Percentiles rank a stretch among this genome's conserved stretches.
Conservation (phyloP, 164 flowering plant species). For the Amborella trichopoda region DNA sequence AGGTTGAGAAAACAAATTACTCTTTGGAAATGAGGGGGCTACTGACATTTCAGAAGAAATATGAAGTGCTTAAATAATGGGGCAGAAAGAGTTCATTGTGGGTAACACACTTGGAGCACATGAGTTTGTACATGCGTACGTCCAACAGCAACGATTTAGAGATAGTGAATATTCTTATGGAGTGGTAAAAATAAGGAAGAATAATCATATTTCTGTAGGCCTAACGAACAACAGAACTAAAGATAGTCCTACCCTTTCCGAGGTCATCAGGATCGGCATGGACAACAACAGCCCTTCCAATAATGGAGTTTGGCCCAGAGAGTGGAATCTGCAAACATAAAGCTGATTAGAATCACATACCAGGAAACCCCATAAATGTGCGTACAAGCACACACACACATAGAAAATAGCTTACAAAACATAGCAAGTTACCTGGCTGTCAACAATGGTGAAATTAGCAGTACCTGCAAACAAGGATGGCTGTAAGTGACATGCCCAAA, state of each 20-base stretch:
- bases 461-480: constrained; percentile 55
- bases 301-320: constrained; percentile 64
- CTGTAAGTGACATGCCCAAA: too few species aligned
- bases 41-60: too few species aligned
- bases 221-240: not conserved
- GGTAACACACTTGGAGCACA: too few species aligned
- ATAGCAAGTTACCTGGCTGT: constrained; percentile 42
- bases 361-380: not conserved
- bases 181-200: too few species aligned
- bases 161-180: too few species aligned
- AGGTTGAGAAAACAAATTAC: too few species aligned
- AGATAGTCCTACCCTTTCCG: constrained; percentile 58
- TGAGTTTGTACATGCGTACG: too few species aligned
- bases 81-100: too few species aligned
- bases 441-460: constrained; percentile 47
- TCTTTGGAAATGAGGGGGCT: too few species aligned
- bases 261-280: constrained; percentile 98
- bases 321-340: constrained; percentile 69
- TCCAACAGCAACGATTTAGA: too few species aligned
- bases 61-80: too few species aligned
- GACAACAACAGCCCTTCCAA: constrained; percentile 98
- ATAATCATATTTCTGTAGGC: too few species aligned
- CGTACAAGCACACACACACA: not conserved
- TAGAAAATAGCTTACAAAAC: not conserved
- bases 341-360: not conserved